phyloP scores from a whole-genome alignment of 371 early-diverging fungal species.

The Parasitella parasitica region DNA sequence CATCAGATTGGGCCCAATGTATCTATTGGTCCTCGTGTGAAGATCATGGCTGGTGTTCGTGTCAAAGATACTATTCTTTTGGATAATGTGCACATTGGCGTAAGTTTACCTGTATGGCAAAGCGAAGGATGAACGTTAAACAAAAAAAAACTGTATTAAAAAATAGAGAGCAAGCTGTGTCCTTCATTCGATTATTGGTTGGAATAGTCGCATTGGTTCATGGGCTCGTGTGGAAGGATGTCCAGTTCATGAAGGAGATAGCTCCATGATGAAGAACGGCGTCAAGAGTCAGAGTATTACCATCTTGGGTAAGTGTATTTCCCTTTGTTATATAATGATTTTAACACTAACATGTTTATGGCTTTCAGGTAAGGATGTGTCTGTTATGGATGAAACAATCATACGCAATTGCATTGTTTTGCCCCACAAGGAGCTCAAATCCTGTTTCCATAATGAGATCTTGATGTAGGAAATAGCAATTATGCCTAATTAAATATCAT shows the following conservation, averaged over 20 bases:
- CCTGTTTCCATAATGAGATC: constrained; percentile 90
- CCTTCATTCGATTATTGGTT: constrained; percentile 92
- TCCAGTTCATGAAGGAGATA: constrained; percentile 58
- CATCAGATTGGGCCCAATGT: constrained; percentile 91
- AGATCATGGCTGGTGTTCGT: constrained; percentile 93
- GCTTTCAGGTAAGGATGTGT: constrained; percentile 75
- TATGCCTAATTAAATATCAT: neutral
- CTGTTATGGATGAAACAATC: constrained; percentile 86
- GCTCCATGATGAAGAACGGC: constrained; percentile 82
- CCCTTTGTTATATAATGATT: neutral
- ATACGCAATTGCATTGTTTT: constrained; percentile 96
- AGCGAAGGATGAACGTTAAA: too few species aligned
- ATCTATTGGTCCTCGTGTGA: constrained; percentile 90
- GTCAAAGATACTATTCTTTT: constrained; percentile 94
- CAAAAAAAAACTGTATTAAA: too few species aligned
- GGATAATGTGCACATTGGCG: constrained; percentile 90
- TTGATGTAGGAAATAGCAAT: constrained; percentile 71
- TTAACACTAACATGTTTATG: constrained; percentile 21
- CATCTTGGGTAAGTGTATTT: constrained; percentile 66
- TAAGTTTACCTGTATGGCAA: too few species aligned
- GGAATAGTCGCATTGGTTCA: constrained; percentile 90
- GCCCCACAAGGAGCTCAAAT: constrained; percentile 95
- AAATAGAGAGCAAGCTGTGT: constrained; percentile 74
- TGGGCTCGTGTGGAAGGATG: constrained; percentile 95
- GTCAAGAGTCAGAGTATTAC: constrained; percentile 90